Evolutionary conservation across 192 early-diverging fungal genomes (phyloP), one percentile per base, ranked within the genome.

Genomic region (Gonapodya prolifera): DNA sequence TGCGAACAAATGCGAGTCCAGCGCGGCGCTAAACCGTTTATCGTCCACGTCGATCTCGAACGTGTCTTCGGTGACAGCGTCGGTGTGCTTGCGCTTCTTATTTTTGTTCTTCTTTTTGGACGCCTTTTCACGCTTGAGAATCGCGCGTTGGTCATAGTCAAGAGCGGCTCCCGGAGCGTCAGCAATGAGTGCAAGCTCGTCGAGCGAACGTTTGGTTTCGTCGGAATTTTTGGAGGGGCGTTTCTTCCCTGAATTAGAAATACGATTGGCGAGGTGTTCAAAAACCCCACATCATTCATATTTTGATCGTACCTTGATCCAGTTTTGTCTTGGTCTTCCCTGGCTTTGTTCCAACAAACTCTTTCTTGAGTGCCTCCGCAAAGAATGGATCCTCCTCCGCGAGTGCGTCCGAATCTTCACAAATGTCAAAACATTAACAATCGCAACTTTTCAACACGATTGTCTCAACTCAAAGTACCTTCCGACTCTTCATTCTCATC

Each of bases 1-100:
- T 32, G 94, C 94, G 83, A 96, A 97, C 75, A 93, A 90, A 82
- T 95, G 91, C 8, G 89, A 91, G 1, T 94, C 91, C 34, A 90
- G 86, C 80, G 96, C 35, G 0, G 92, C 90, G 28, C 87, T 81
- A 80, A 98, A 98, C 76, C 97, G 91, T 73, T 94, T 88, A 83
- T 98, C 97, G 35, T 78, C 80, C 1, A 92, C 88, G 80, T 98
- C 84, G 69, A 98, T 90, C 77, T 93, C 88, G 81, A 98, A 98
- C 76, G 90, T 89, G 69, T 97, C 96, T 80, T 92, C 87, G 1
- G 85, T 81, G 30, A 82, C 82, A 13, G 36, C 78, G 35, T 70
- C 32, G 34, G 83, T 70, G 23, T 69, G 69, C 31, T 77, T 73
- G n/a, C 69, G 35, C 78, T 82, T 83, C 70, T 81, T 82, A 75